Conservation (phyloP, 257 asterid genomes). For the Ballota nigra region DNA sequence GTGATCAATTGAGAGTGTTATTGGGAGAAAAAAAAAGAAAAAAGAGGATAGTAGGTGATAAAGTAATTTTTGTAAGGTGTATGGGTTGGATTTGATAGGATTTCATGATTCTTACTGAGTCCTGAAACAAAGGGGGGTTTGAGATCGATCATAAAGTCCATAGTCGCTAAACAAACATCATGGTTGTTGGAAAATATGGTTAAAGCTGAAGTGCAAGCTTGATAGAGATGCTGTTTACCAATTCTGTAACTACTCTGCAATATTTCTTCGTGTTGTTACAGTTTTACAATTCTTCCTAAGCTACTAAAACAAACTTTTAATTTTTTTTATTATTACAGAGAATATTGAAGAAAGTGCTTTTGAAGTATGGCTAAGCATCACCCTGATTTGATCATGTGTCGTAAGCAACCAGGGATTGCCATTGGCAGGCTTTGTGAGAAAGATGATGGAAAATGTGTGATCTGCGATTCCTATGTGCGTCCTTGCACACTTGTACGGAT, state of each 20-base stretch:
- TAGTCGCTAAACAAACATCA: neutral
- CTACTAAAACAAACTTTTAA: neutral
- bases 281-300: neutral
- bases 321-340: conserved; percentile 8
- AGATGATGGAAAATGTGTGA: conserved; percentile 83
- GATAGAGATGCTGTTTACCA: neutral
- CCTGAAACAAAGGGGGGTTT: no score
- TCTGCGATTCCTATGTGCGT: conserved; percentile 87
- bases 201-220: neutral
- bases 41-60: no score
- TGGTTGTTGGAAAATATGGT: neutral
- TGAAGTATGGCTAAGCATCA: conserved; percentile 86
- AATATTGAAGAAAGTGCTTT: conserved; percentile 15
- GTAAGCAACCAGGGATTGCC: conserved; percentile 92
- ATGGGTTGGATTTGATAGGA: no score
- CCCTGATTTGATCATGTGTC: conserved; percentile 89
- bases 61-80: no score
- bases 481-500: conserved; percentile 89
- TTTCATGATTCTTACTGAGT: no score
- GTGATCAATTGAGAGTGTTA: no score
- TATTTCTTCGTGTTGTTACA: neutral
- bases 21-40: no score
- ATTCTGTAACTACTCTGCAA: neutral
- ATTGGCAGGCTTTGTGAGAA: conserved; percentile 93
- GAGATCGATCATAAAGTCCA: no score